These are phyloP conservation scores for Harrya chromipes DNA, from an alignment of 768 basidiomycete genomes.

Conservation along the genomic window DNA sequence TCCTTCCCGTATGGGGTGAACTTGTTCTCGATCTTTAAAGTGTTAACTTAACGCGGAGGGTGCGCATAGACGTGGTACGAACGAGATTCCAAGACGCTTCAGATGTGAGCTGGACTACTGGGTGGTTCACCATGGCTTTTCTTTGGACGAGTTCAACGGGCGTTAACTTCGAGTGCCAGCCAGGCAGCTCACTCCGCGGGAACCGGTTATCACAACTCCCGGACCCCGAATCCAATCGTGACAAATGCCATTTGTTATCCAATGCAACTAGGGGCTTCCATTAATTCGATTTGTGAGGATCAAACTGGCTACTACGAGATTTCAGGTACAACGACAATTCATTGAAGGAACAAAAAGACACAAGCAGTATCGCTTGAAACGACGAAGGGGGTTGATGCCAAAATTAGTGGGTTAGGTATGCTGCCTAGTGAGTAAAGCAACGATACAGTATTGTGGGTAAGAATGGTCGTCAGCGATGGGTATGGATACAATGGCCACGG, in stretches of 20 bases:
- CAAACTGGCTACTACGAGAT: conserved; percentile 2
- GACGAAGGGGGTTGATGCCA: conserved; percentile 7
- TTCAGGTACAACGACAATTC: conserved; percentile 8
- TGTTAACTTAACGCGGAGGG: conserved; percentile 4
- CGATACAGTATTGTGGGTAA: conserved; percentile 22
- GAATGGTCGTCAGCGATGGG: conserved; percentile 16
- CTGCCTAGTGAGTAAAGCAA: conserved; percentile 25
- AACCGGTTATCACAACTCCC: conserved; percentile 13
- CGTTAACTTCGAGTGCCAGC: too few relatives aligned
- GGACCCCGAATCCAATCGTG: background rate
- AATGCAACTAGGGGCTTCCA: background rate
- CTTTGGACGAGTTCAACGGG: too few relatives aligned
- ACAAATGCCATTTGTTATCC: too few relatives aligned
- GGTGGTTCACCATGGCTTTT: conserved; percentile 58
- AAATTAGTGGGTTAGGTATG: conserved; percentile 28
- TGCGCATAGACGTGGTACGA: conserved; percentile 17
- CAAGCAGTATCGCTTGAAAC: conserved; percentile 1
- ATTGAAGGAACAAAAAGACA: background rate
- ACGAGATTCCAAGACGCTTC: conserved; percentile 88
- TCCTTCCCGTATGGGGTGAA: conserved; percentile 90
- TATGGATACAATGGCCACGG: conserved; percentile 32
- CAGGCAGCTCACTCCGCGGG: background rate
- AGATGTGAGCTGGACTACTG: conserved; percentile 74
- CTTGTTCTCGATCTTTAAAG: conserved; percentile 77
- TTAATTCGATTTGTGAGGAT: conserved; percentile 9